These are phyloP conservation scores for Waitea zeae DNA, from an alignment of 1,284 basidiomycete species.

Conservation along the genomic window DNA sequence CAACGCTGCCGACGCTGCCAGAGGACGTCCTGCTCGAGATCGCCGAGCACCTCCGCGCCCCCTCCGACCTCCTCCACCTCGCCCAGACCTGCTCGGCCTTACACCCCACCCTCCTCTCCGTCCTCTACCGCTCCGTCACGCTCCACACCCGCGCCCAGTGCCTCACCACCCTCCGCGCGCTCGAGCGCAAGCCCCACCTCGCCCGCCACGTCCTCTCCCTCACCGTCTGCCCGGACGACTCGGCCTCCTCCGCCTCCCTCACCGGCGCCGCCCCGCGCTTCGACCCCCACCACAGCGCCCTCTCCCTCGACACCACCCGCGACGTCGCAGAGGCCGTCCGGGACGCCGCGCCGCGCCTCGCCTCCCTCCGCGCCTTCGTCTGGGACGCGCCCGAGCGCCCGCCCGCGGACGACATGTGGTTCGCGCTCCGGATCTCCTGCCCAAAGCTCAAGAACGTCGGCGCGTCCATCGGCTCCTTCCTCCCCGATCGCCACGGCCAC, in stretches of 20 bases:
- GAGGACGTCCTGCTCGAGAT: constrained; percentile 50
- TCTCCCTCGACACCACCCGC: no score
- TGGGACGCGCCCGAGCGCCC: constrained; percentile 56
- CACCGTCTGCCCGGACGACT: constrained; percentile 22
- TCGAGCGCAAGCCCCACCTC: constrained; percentile 28
- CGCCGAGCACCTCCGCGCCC: constrained; percentile 29
- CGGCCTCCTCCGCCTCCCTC: not conserved
- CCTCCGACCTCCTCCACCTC: constrained; percentile 35
- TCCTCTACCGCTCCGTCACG: constrained; percentile 37
- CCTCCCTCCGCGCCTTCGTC: constrained; percentile 41
- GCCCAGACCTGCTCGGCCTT: constrained; percentile 29
- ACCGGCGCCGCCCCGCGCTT: constrained; percentile 4
- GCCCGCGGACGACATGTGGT: constrained; percentile 57
- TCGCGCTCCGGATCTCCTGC: constrained; percentile 48
- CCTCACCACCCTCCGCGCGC: constrained; percentile 41
- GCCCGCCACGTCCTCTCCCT: constrained; percentile 49
- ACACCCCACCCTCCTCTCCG: constrained; percentile 31
- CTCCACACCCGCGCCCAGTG: constrained; percentile 40
- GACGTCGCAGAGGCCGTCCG: constrained; percentile 27
- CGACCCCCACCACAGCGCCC: not conserved
- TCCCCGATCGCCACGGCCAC: constrained; percentile 37
- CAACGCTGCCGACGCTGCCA: no score
- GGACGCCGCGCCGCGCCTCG: constrained; percentile 27
- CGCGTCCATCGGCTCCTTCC: constrained; percentile 38
- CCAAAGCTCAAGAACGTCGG: constrained; percentile 39